These are phyloP conservation scores for Cinnamomum chago DNA, from an alignment of 164 flowering plant genomes.

Conservation along the genomic window DNA sequence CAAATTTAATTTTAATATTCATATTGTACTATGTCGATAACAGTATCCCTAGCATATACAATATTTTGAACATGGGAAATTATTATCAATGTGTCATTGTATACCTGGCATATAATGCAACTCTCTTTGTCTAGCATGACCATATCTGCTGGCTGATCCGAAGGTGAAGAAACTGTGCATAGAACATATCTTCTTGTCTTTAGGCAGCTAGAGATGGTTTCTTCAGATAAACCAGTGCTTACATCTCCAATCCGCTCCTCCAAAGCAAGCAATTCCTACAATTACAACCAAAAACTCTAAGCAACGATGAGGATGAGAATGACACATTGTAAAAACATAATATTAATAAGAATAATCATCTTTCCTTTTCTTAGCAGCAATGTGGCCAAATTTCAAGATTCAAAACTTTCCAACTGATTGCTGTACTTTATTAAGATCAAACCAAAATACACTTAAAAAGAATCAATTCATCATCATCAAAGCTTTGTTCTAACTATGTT, in stretches of 20 bases:
- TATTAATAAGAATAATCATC: no score
- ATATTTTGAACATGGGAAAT: no score
- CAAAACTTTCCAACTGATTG: no score
- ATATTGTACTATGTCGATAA: no score
- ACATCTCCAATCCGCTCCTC: slow-evolving; percentile 78
- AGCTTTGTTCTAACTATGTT: no score
- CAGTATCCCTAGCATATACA: background rate
- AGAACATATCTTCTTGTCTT: slow-evolving; percentile 39
- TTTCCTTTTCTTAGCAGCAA: no score
- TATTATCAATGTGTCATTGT: background rate
- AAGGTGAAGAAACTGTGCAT: slow-evolving; percentile 21
- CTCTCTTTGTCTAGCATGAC: slow-evolving; percentile 37
- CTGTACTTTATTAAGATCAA: no score
- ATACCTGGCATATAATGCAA: slow-evolving; percentile 88
- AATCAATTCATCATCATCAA: no score
- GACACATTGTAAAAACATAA: no score
- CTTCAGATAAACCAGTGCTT: slow-evolving; percentile 66
- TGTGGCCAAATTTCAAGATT: no score
- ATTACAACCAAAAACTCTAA: background rate
- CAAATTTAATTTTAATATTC: no score
- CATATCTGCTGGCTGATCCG: slow-evolving; percentile 24
- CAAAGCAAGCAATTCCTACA: slow-evolving; percentile 84
- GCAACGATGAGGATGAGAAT: background rate
- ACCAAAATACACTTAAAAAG: no score
- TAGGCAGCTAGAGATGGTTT: slow-evolving; percentile 35